Evolutionary conservation across 768 basidiomycete species (phyloP), one percentile per base, ranked within the genome.

Genomic region (Lactarius hatsudake): DNA sequence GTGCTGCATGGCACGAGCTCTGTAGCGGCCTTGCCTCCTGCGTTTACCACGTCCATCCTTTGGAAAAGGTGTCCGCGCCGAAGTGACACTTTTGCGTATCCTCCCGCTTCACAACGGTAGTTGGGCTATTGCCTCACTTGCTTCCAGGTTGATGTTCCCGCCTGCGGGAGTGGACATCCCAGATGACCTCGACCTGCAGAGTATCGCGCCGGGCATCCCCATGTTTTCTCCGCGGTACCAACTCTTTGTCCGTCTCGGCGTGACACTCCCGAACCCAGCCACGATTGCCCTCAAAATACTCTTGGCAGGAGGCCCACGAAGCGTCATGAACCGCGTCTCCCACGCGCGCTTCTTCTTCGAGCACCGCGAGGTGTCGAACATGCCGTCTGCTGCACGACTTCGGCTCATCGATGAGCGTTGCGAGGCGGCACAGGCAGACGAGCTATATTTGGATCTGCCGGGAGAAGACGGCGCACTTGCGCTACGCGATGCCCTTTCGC

Each of bases 261-360:
- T 70, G 34, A 60, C 30, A 51, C 58, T 26, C 10, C 57, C 66
- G 8, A 51, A 63, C 30, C 69, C 66, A 5, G 62, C 51, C 18
- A 1, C 23, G 12, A 68, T 70, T n/a, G 69, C 69, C 12, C 48
- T 5, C 2, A 70, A 51, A 45, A 70, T 70, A n/a, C 60, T 70
- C 5, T n/a, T 23, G 1, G 53, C 43, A 8, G 12, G 28, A 20
- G 63, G 51, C 26, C 68, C 62, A 7, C 62, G 59, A 4, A 40
- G 7, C 32, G 45, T 70, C n/a, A 23, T 38, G 10, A 36, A 51
- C 9, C 62, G 62, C 8, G 13, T 70, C 26, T 9, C 32, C 20
- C 62, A 70, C 20, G 69, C 69, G 3, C 51, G 66, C 36, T 70
- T 70, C 59, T 70, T 70, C 62, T 70, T 70, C 38, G 69, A 68